These are phyloP conservation scores for Magnolia sinica DNA, from an alignment of 164 flowering plant species.

Conservation along the genomic window DNA sequence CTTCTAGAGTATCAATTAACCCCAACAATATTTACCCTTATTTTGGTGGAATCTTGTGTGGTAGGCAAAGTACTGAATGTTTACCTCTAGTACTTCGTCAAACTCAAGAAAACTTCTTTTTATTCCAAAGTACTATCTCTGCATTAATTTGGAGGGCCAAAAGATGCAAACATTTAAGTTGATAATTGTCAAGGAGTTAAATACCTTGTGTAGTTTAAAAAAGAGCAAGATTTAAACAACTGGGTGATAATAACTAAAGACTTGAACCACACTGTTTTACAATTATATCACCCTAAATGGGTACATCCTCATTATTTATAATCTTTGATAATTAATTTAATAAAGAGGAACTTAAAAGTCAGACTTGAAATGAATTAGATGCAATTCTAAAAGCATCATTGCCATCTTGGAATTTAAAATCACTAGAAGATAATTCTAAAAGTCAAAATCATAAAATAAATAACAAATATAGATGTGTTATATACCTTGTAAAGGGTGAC, in stretches of 20 bases:
- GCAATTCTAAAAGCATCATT: too few relatives aligned
- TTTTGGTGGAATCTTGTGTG: too few relatives aligned
- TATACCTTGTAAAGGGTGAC: too few relatives aligned
- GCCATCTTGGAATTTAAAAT: too few relatives aligned
- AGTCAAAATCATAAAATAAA: too few relatives aligned
- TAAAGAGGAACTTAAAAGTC: too few relatives aligned
- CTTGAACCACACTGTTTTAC: slow-evolving; percentile 57
- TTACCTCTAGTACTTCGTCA: slow-evolving; percentile 98
- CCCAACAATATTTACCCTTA: too few relatives aligned
- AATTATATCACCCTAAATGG: slow-evolving; percentile 76
- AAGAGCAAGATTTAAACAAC: slow-evolving; percentile 3
- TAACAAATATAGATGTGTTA: too few relatives aligned
- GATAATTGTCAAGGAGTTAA: slow-evolving; percentile 5
- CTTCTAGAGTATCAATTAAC: too few relatives aligned
- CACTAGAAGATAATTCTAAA: too few relatives aligned
- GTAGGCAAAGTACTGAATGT: slow-evolving; percentile 2
- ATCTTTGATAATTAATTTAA: slow-evolving; percentile 43
- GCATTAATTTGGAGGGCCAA: slow-evolving; percentile 13
- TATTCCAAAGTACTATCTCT: slow-evolving; percentile 13
- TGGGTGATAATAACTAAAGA: not conserved
- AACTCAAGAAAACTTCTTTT: slow-evolving; percentile 94
- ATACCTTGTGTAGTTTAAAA: not conserved
- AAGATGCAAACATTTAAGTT: slow-evolving; percentile 47
- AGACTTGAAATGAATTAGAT: too few relatives aligned
- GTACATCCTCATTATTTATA: slow-evolving; percentile 75